Conservation (phyloP, 163 green algal genomes). For the Volvox carteri region DNA sequence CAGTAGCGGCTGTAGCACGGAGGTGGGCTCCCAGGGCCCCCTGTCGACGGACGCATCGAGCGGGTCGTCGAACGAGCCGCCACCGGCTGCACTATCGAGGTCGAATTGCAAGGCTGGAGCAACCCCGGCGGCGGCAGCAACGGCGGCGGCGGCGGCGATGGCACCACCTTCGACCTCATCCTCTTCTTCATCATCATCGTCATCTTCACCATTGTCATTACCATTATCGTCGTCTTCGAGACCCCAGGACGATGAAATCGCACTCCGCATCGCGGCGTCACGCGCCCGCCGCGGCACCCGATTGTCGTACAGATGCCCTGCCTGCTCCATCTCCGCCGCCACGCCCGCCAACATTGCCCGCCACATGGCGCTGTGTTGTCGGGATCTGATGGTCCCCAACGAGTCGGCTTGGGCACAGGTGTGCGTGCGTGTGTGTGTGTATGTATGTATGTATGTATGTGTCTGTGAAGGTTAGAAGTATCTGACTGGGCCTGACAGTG, state of each 20-base stretch:
- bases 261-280: conserved; percentile 41
- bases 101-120: too few relatives aligned
- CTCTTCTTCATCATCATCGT: too few relatives aligned
- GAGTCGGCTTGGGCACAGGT: not conserved
- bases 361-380: conserved; percentile 66
- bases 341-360: conserved; percentile 46
- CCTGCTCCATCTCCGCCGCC: conserved; percentile 57
- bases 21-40: not conserved
- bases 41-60: not conserved
- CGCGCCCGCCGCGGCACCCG: conserved; percentile 40
- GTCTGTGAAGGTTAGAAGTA: too few relatives aligned
- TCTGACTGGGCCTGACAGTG: too few relatives aligned
- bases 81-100: not conserved
- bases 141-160: not conserved
- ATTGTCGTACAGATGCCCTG: conserved; percentile 57
- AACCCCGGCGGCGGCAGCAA: too few relatives aligned
- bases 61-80: not conserved
- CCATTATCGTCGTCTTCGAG: too few relatives aligned
- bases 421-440: too few relatives aligned
- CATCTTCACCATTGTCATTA: too few relatives aligned
- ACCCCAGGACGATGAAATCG: conserved; percentile 39
- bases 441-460: too few relatives aligned
- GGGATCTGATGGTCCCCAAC: conserved; percentile 55
- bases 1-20: not conserved
- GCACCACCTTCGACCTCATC: not conserved